Evolutionary conservation across 345 rosid species (phyloP).

Genomic region (Populus davidiana): DNA sequence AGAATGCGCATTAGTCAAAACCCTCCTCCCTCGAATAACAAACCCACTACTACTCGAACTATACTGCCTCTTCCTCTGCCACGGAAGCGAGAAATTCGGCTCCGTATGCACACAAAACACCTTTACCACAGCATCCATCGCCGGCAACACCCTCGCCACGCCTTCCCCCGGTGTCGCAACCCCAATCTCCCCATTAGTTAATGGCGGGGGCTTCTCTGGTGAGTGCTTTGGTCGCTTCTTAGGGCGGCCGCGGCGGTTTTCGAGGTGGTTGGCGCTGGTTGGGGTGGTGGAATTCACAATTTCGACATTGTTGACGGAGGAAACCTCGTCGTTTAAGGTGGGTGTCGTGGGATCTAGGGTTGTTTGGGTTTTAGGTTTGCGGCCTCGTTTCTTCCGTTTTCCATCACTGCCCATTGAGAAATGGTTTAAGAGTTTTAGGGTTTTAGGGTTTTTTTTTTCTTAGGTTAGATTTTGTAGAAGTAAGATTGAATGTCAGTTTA

Average conservation of each 20-base stretch:
- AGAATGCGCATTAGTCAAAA: slow-evolving; percentile 91
- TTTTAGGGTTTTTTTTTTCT: not conserved
- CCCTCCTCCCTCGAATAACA: slow-evolving; percentile 67
- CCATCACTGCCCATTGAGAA: slow-evolving; percentile 3
- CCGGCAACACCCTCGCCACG: slow-evolving; percentile 67
- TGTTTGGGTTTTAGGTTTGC: slow-evolving; percentile 38
- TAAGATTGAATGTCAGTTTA: not conserved
- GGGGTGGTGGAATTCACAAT: slow-evolving; percentile 21
- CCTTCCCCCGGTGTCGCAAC: slow-evolving; percentile 37
- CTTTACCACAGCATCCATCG: slow-evolving; percentile 93
- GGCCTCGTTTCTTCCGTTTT: slow-evolving; percentile 43
- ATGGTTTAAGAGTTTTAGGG: not conserved
- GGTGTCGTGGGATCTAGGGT: slow-evolving; percentile 30
- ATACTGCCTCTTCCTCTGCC: slow-evolving; percentile 95
- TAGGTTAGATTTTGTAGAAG: not conserved
- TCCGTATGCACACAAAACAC: slow-evolving; percentile 92
- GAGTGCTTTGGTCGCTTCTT: slow-evolving; percentile 30
- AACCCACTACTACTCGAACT: slow-evolving; percentile 91
- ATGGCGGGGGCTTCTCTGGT: slow-evolving; percentile 20
- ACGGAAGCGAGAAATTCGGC: slow-evolving; percentile 87
- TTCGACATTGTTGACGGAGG: slow-evolving; percentile 38
- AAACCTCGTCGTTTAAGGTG: slow-evolving; percentile 17
- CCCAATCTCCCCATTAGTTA: slow-evolving; percentile 11
- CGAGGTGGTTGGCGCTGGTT: not conserved
- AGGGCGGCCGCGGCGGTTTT: slow-evolving; percentile 42